A percentile compares a stretch with the other conserved stretches of the same genome.
These are phyloP conservation scores for Xerocomellus dryophilus DNA, from an alignment of 768 basidiomycete species.

Conservation along the genomic window DNA sequence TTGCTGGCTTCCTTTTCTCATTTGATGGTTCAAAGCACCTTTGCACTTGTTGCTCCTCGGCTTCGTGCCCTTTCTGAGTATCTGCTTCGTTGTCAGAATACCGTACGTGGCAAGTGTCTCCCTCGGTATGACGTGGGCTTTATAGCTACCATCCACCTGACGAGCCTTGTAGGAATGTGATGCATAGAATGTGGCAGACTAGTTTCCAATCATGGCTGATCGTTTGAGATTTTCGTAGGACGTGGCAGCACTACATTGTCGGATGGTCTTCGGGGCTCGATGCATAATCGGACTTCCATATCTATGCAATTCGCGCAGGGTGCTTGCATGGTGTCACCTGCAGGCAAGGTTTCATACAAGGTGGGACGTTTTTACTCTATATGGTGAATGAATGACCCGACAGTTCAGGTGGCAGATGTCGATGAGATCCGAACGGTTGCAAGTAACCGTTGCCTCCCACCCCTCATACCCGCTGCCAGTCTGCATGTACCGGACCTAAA, in stretches of 20 bases:
- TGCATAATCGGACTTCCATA: neutral
- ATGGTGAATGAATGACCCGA: constrained; percentile 4
- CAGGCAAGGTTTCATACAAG: constrained; percentile 1
- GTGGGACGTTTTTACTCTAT: neutral
- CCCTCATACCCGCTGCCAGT: neutral
- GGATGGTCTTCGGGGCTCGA: neutral
- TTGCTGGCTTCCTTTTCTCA: neutral
- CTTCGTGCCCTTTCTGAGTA: neutral
- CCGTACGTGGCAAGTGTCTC: neutral
- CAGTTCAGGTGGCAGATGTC: constrained; percentile 3
- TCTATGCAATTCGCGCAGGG: neutral
- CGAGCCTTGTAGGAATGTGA: neutral
- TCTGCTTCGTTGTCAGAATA: neutral
- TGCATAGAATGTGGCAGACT: neutral
- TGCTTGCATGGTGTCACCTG: neutral
- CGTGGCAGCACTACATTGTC: constrained; percentile 4
- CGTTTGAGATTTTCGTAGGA: neutral
- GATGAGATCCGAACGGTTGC: constrained; percentile 17
- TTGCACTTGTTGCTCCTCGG: neutral
- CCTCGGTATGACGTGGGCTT: neutral
- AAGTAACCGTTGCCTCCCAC: constrained; percentile 1
- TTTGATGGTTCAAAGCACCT: neutral
- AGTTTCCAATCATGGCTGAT: neutral
- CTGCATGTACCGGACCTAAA: no score
- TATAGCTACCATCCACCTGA: neutral